Evolutionary conservation across 805 yeast genomes (phyloP).

Genomic region (Suhomyces sp.): DNA sequence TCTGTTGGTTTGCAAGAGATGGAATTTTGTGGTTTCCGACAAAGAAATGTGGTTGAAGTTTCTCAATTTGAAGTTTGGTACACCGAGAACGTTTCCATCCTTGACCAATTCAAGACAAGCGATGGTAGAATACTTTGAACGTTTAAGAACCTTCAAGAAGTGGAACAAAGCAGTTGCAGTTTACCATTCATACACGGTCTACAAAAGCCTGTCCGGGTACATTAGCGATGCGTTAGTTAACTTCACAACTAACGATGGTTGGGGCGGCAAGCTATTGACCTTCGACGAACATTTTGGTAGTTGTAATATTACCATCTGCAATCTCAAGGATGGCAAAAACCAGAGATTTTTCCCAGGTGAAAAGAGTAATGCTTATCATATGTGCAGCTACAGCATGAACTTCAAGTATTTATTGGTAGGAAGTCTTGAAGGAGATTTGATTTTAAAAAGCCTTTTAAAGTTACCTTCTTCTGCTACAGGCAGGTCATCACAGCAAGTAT

Average conservation of each 20-base stretch:
- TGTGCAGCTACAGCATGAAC: constrained; percentile 23
- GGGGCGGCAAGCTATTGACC: constrained; percentile 27
- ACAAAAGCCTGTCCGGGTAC: constrained; percentile 27
- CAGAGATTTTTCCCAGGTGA: constrained; percentile 40
- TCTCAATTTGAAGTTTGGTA: constrained; percentile 40
- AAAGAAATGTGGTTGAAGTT: constrained; percentile 49
- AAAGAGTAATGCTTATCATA: constrained; percentile 14
- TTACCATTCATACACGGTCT: constrained; percentile 27
- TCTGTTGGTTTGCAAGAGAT: constrained; percentile 47
- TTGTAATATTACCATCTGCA: constrained; percentile 30
- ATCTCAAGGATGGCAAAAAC: constrained; percentile 34
- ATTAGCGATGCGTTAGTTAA: constrained; percentile 23
- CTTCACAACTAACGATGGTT: constrained; percentile 21
- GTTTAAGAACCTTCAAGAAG: constrained; percentile 33
- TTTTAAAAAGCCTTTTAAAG: constrained; percentile 32
- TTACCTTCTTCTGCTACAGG: constrained; percentile 30
- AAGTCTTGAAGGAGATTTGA: constrained; percentile 27
- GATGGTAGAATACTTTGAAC: constrained; percentile 45
- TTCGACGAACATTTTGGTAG: constrained; percentile 28
- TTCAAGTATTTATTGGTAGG: constrained; percentile 36
- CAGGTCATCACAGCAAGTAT: constrained; percentile 19
- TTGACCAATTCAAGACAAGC: constrained; percentile 45
- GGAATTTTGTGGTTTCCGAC: constrained; percentile 48
- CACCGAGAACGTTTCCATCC: constrained; percentile 40
- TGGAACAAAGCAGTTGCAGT: constrained; percentile 41